These are phyloP conservation scores for Aphanomyces astaci DNA, from an alignment of 352 stramenopile species.

Conservation along the genomic window DNA sequence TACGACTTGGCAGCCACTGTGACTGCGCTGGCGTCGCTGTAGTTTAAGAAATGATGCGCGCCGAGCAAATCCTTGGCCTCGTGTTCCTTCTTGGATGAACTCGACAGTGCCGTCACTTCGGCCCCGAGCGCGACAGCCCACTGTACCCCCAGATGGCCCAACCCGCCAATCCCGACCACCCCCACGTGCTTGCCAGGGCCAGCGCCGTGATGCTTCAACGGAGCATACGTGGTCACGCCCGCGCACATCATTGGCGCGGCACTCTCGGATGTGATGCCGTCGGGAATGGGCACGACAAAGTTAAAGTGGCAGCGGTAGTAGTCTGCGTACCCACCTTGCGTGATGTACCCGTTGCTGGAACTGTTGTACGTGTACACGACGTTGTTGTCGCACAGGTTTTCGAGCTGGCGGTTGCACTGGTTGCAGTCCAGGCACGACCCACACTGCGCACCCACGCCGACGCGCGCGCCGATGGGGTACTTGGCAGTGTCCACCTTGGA, in stretches of 20 bases:
- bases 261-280: constrained; percentile 24
- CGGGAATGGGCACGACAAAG: constrained; percentile 29
- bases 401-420: constrained; percentile 40
- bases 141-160: constrained; percentile 73
- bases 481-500: constrained; percentile 34
- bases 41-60: constrained; percentile 33
- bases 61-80: constrained; percentile 32
- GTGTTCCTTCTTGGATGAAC: constrained; percentile 29
- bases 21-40: constrained; percentile 34
- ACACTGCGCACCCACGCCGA: constrained; percentile 72
- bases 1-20: constrained; percentile 31
- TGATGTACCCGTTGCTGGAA: constrained; percentile 19
- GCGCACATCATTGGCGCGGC: constrained; percentile 54
- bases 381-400: constrained; percentile 49
- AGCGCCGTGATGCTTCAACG: constrained; percentile 35
- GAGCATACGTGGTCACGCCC: constrained; percentile 54
- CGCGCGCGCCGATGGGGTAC: constrained; percentile 61
- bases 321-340: constrained; percentile 29
- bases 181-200: constrained; percentile 32
- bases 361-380: constrained; percentile 44
- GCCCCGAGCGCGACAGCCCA: constrained; percentile 49
- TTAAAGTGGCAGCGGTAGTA: constrained; percentile 24
- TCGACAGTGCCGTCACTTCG: constrained; percentile 40
- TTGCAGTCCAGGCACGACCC: constrained; percentile 61
- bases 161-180: constrained; percentile 57